These are phyloP conservation scores for Beauveria sp. DNA, from an alignment of 2,329 filamentous ascomycete genomes.

Conservation along the genomic window DNA sequence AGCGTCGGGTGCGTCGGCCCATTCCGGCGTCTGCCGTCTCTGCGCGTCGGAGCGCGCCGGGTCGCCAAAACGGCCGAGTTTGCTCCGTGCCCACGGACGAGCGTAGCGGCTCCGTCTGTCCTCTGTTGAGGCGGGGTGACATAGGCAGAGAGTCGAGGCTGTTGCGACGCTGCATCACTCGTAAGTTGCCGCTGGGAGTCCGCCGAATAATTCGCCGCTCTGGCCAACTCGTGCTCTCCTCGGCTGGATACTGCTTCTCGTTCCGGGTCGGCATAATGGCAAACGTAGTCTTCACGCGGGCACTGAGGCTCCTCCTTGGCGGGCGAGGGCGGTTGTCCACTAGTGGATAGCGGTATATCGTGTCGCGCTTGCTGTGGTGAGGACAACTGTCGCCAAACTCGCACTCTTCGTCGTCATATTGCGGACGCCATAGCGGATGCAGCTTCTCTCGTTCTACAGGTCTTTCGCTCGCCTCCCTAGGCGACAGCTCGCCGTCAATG, in stretches of 20 bases:
- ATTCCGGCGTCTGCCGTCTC: constrained; percentile 19
- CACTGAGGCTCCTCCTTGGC: constrained; percentile 42
- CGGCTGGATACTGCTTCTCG: constrained; percentile 20
- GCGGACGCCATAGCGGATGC: constrained; percentile 56
- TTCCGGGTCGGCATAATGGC: constrained; percentile 48
- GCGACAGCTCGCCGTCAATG: constrained; percentile 25
- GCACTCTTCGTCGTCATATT: constrained; percentile 30
- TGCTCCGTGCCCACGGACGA: constrained; percentile 11
- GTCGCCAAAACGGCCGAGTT: constrained; percentile 16
- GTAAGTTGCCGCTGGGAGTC: constrained; percentile 51
- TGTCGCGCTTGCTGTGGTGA: constrained; percentile 27
- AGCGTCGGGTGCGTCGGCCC: constrained; percentile 18
- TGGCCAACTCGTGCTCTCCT: constrained; percentile 28
- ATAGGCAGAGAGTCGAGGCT: constrained; percentile 36
- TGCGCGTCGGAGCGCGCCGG: constrained; percentile 25
- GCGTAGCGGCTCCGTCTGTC: constrained; percentile 23
- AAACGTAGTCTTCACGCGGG: constrained; percentile 51
- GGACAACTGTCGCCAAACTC: constrained; percentile 24
- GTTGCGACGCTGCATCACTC: constrained; percentile 47
- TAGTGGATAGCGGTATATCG: constrained; percentile 38
- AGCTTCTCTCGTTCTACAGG: constrained; percentile 46
- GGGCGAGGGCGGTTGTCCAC: constrained; percentile 39
- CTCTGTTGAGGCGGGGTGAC: constrained; percentile 21
- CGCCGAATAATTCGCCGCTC: constrained; percentile 52
- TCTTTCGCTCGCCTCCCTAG: constrained; percentile 34